Evolutionary conservation across 1,284 basidiomycete species (phyloP), one percentile per base, ranked within the genome.

Genomic region (Anthracocystis panici-leucophaei): DNA sequence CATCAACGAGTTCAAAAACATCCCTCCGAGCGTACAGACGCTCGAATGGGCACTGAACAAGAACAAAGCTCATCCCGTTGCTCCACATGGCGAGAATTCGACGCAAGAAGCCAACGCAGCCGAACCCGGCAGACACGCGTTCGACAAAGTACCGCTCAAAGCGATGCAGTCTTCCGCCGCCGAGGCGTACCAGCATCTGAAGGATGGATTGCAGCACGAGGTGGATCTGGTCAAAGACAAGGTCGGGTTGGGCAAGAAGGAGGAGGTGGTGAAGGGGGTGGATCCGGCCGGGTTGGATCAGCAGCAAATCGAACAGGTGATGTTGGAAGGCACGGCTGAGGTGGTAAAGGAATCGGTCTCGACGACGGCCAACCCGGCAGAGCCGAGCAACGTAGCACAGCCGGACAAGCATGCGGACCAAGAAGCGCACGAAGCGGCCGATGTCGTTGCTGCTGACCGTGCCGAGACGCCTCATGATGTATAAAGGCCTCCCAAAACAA

Each of bases 281-380:
- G 68, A 77, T 55, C 65, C 71, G n/a, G 64, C 68, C 1, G 78
- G 74, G 2, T 50, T 81, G 60, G 77, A 82, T 55, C 72, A 70
- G 42, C 74, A 80, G 23, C 66, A 79, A 55, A 50, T 82, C 20
- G 77, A 81, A 58, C 57, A 72, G 33, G 70, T 80, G 5, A 66
- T 81, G 45, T 44, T 82, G 27, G 64, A 77, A 25, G 81, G 81
- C 2, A 82, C 81, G 5, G 76, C 61, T 0, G 57, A 48, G 5
- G 69, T 70, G 14, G 65, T 48, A 4, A 48, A 29, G 27, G 46
- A 48, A 3, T 25, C 59, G 5, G 48, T 21, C 11, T 52, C 25
- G 18, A 44, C n/a, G 25, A 41, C 33, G 0, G 18, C 44, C 9
- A 40, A 31, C 2, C 8, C n/a, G 33, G 52, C 50, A 5, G 65